Base-by-base conservation (phyloP, 352 stramenopile species). In the Phytophthora pseudosyringae region DNA sequence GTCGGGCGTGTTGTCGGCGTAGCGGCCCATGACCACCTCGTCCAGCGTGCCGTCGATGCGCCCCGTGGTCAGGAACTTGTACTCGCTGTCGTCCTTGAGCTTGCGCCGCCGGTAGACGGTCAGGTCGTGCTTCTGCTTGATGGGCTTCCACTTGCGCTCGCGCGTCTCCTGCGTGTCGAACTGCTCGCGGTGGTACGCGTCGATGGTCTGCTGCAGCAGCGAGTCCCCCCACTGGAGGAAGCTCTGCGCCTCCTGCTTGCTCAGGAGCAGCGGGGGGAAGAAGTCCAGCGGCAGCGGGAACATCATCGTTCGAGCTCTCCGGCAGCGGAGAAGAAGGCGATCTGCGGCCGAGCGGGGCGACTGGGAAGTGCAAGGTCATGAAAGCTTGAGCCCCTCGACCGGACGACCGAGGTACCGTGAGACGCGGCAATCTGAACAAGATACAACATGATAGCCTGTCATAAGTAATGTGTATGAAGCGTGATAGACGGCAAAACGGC, bases 21-120 rank as follows among this genome's bases (percentile, higher is more conserved):
- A 93, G 18, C 84, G 78, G 10, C 82, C 84, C 58, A 88, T 81
- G 51, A 93, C 79, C 33, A 93, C 82, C 59, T 93, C 81, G 57
- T 93, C 84, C 55, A 93, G 52, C 41, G 82, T 86, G 28, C 84
- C 84, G 4, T 89, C 80, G 62, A 89, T 86, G 53, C 69, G 72
- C 32, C 84, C 84, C 12, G 77, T 89, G 41, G 68, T 85, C 6
- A 90, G 58, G 39, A 88, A 93, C 43, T 81, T 77, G 69, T 73
- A 91, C 54, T 88, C 79, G 35, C 79, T 79, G 33, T 73, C 63
- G 36, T 80, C 70, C 32, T 73, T 70, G 7, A 68, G 52, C 45
- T 81, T 75, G 51, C 84, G 81, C 6, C 79, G 79, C 13, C 79
- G 69, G 52, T 86, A 91, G 35, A 81, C 81, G 9, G 76, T 89